Conservation (phyloP, 306 rosid genomes). For the Vicia villosa region DNA sequence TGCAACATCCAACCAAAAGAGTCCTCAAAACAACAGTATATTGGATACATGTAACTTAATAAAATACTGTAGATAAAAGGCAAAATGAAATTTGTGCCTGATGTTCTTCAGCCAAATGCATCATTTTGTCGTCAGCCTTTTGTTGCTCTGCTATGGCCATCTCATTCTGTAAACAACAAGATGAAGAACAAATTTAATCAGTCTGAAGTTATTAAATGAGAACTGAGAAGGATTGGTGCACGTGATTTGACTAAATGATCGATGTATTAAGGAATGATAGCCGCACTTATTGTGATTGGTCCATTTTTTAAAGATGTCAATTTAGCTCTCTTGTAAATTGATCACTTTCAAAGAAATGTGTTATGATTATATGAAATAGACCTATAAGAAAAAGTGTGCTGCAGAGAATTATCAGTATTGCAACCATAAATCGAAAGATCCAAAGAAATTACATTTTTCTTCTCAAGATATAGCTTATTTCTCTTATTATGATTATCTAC, state of each 20-base stretch:
- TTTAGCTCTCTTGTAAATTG: neutral
- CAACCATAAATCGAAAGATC: constrained; percentile 7
- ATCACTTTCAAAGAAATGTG: neutral
- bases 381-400: neutral
- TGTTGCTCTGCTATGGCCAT: constrained; percentile 71
- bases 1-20: constrained; percentile 39
- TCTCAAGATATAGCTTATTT: constrained; percentile 47
- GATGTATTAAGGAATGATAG: neutral
- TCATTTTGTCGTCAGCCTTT: constrained; percentile 62
- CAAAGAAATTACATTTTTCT: constrained; percentile 51
- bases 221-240: neutral
- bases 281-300: neutral
- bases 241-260: neutral
- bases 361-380: neutral
- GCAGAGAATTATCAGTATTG: neutral
- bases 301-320: neutral
- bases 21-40: neutral
- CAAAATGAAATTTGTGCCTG: constrained; percentile 40
- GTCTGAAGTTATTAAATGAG: constrained; percentile 17
- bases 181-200: neutral
- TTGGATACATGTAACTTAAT: constrained; percentile 5
- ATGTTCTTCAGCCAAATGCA: constrained; percentile 64
- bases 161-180: constrained; percentile 52
- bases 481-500: constrained; percentile 56
- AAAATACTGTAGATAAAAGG: neutral